Conservation (phyloP, 495 filamentous ascomycete genomes). For the Penicillium lividum region DNA sequence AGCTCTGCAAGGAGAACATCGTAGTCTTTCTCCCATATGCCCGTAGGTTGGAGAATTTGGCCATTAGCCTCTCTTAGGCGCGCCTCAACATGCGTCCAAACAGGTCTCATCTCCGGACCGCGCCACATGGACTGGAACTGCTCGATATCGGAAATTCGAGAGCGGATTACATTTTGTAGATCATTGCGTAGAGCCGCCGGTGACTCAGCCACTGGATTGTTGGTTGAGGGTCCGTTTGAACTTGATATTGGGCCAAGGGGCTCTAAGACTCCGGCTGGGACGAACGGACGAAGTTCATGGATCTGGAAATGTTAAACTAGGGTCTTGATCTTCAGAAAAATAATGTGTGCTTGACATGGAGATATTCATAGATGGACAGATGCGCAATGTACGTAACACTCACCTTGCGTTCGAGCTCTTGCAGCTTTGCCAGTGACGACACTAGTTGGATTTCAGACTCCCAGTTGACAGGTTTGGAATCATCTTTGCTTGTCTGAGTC, state of each 20-base stretch:
- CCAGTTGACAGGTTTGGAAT: conserved; percentile 19
- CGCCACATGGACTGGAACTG: conserved; percentile 40
- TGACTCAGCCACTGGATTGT: conserved; percentile 25
- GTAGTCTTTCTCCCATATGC: conserved; percentile 47
- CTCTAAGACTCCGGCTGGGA: conserved; percentile 40
- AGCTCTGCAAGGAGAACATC: conserved; percentile 37
- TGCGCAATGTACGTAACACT: conserved; percentile 4
- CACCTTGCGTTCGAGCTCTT: conserved; percentile 44
- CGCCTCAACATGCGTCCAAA: conserved; percentile 40
- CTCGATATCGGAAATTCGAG: conserved; percentile 31
- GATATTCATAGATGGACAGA: neutral
- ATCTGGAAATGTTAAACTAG: conserved; percentile 29
- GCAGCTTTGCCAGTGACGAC: conserved; percentile 45
- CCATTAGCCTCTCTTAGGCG: conserved; percentile 40
- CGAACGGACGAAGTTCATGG: conserved; percentile 43
- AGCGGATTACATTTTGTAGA: conserved; percentile 29
- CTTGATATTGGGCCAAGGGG: conserved; percentile 37
- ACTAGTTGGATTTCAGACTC: conserved; percentile 45
- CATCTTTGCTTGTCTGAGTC: conserved; percentile 1
- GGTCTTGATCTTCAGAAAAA: neutral
- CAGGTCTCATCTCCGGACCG: conserved; percentile 34
- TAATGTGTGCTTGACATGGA: neutral
- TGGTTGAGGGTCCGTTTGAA: conserved; percentile 18
- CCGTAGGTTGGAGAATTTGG: conserved; percentile 37
- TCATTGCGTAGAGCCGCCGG: conserved; percentile 30